A percentile compares a stretch with the other conserved stretches of the same genome.
Conservation (phyloP, 345 rosid genomes). For the Toxicodendron radicans region DNA sequence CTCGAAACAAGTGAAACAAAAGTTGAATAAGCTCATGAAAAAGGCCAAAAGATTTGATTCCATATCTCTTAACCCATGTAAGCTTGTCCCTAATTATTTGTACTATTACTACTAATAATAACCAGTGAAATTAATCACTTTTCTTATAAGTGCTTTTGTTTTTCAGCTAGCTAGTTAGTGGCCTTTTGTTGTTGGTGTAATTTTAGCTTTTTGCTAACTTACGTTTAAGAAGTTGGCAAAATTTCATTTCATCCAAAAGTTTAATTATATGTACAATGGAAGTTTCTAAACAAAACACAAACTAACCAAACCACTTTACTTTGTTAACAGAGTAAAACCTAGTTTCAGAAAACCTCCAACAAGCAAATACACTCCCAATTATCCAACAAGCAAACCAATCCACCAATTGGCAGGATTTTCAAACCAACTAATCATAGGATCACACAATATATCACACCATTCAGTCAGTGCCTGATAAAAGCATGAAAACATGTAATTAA, state of each 20-base stretch:
- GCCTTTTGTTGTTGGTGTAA: conserved; percentile 12
- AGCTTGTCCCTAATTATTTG: conserved; percentile 18
- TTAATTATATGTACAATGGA: background rate
- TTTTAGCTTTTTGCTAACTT: too few species aligned
- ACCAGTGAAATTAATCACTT: conserved; percentile 22
- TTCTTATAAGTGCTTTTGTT: conserved; percentile 23
- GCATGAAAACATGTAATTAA: too few species aligned
- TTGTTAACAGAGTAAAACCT: too few species aligned
- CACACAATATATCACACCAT: too few species aligned
- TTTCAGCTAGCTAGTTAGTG: conserved; percentile 13
- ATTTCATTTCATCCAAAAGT: conserved; percentile 15
- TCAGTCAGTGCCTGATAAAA: too few species aligned
- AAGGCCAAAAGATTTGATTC: conserved; percentile 27
- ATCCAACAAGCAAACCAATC: too few species aligned
- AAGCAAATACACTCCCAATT: too few species aligned
- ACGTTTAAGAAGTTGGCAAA: background rate
- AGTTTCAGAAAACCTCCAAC: too few species aligned
- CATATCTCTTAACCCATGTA: conserved; percentile 11
- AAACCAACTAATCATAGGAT: too few species aligned
- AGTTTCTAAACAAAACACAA: too few species aligned
- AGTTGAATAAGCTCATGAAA: conserved; percentile 22
- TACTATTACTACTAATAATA: background rate
- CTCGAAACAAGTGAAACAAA: conserved; percentile 33
- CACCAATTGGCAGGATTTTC: too few species aligned
- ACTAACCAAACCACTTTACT: too few species aligned